These are phyloP conservation scores for Ceratocystis colombiana DNA, from an alignment of 2,329 filamentous ascomycete genomes.

Conservation along the genomic window DNA sequence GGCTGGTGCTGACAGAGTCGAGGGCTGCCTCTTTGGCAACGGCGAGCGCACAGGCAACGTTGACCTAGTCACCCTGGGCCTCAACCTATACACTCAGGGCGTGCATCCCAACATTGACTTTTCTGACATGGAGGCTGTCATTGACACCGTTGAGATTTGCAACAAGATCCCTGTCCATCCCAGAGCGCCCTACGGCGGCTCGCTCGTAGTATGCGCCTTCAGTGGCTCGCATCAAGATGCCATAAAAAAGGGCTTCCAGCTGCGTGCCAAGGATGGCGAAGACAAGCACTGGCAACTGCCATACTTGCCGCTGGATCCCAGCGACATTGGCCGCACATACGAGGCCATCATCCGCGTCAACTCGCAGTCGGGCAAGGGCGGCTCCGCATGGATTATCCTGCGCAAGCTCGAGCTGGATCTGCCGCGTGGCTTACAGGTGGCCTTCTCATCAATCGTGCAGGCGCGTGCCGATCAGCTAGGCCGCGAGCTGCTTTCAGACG, in stretches of 20 bases:
- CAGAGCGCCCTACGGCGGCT: slow-evolving; percentile 80
- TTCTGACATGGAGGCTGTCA: slow-evolving; percentile 74
- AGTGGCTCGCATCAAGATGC: slow-evolving; percentile 89
- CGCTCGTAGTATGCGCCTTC: slow-evolving; percentile 86
- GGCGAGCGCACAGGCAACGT: slow-evolving; percentile 94
- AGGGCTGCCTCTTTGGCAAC: slow-evolving; percentile 89
- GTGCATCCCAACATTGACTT: slow-evolving; percentile 80
- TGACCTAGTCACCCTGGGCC: slow-evolving; percentile 79
- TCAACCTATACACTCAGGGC: slow-evolving; percentile 94
- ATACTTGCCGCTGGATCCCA: slow-evolving; percentile 84
- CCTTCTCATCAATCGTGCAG: slow-evolving; percentile 83
- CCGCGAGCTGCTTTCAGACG: slow-evolving; percentile 70
- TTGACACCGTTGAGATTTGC: slow-evolving; percentile 79
- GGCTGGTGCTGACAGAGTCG: slow-evolving; percentile 89
- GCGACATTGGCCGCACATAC: slow-evolving; percentile 93
- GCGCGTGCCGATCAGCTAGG: slow-evolving; percentile 66
- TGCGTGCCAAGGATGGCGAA: slow-evolving; percentile 50
- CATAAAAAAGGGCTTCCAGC: slow-evolving; percentile 83
- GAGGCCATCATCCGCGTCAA: slow-evolving; percentile 97
- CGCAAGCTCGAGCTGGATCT: slow-evolving; percentile 83
- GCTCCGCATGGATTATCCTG: slow-evolving; percentile 87
- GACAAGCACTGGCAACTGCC: slow-evolving; percentile 74
- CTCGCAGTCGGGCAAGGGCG: slow-evolving; percentile 89
- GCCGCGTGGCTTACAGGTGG: slow-evolving; percentile 82
- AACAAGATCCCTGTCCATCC: slow-evolving; percentile 93